Evolutionary conservation across 2,329 filamentous ascomycete genomes (phyloP).

Genomic region (Colletotrichum horii): DNA sequence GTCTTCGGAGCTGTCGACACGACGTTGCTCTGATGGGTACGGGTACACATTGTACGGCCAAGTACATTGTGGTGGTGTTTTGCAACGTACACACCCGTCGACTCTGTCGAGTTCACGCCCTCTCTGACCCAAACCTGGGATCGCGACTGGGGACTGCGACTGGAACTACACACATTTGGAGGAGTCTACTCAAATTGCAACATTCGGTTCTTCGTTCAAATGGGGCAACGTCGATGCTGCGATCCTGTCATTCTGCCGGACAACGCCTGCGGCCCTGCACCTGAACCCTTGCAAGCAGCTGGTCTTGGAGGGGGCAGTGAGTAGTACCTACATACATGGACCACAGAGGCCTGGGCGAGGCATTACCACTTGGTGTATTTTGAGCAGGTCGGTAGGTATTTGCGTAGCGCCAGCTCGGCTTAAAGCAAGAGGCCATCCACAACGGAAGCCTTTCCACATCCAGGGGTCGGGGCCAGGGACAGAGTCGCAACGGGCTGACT

Average conservation of each 20-base stretch:
- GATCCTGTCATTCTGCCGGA: constrained; percentile 17
- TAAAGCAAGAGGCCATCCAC: constrained; percentile 18
- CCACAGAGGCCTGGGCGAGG: not conserved
- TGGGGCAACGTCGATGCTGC: constrained; percentile 15
- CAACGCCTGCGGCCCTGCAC: not conserved
- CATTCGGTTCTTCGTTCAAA: constrained; percentile 17
- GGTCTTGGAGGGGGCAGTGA: not conserved
- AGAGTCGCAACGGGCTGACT: constrained; percentile 20
- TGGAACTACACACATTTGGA: not conserved
- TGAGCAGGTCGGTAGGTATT: not conserved
- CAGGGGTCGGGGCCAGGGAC: constrained; percentile 16
- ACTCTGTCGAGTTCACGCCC: not conserved
- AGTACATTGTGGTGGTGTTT: not conserved
- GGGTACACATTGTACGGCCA: not conserved
- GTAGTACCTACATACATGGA: not conserved
- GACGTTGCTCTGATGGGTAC: constrained; percentile 1
- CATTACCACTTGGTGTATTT: not conserved
- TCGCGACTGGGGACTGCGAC: not conserved
- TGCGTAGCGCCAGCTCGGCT: not conserved
- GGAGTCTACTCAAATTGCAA: constrained; percentile 19
- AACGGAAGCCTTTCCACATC: constrained; percentile 19
- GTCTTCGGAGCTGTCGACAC: constrained; percentile 7
- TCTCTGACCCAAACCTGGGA: not conserved
- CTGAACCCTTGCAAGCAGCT: constrained; percentile 6
- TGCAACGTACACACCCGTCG: not conserved